These are phyloP conservation scores for Starmerella stellata DNA, from an alignment of 805 yeast genomes.

Conservation along the genomic window DNA sequence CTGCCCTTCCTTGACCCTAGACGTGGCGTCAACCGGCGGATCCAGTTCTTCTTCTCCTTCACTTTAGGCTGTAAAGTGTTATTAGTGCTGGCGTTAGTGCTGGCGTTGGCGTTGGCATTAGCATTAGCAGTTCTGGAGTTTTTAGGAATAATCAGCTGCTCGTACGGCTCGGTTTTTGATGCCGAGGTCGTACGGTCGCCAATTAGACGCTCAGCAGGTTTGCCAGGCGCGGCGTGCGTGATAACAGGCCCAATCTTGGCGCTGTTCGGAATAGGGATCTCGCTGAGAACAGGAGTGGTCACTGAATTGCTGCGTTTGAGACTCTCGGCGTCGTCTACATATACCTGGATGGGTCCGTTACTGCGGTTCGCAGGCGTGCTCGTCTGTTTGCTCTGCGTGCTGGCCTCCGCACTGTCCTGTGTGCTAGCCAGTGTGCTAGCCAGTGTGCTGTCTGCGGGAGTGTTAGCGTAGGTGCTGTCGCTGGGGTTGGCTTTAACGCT, in stretches of 20 bases:
- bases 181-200: no score
- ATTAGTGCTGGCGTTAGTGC: neutral
- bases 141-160: conserved; percentile 1
- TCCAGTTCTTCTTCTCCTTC: conserved; percentile 11
- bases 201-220: no score
- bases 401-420: no score
- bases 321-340: neutral
- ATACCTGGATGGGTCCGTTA: neutral
- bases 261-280: neutral
- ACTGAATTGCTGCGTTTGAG: neutral
- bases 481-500: no score
- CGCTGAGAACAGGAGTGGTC: neutral
- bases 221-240: no score
- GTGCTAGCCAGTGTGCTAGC: no score
- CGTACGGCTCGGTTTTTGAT: neutral
- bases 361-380: no score
- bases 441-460: no score
- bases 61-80: no score
- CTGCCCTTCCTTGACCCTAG: conserved; percentile 4
- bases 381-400: no score
- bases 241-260: no score
- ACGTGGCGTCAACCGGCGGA: conserved; percentile 13
- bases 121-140: neutral
- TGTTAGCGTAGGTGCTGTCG: no score
- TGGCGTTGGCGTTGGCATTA: neutral